Evolutionary conservation across 108 stramenopile species (phyloP).

Genomic region (Cyclotella sp.): DNA sequence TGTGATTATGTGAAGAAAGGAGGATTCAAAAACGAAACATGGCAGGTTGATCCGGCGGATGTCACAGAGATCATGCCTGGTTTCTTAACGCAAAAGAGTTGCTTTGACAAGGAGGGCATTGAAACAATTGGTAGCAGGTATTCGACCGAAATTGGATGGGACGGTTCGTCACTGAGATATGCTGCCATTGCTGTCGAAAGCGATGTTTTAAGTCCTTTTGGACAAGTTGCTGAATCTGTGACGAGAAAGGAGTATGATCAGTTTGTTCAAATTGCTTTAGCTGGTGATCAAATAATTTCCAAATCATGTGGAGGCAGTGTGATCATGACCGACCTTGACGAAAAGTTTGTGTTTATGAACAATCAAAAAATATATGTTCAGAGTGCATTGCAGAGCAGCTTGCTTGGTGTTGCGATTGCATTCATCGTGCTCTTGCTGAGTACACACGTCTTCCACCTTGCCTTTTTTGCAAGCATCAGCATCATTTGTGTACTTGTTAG

Average conservation of each 20-base stretch:
- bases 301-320: slow-evolving; percentile 38
- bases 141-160: slow-evolving; percentile 46
- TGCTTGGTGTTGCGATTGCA: slow-evolving; percentile 59
- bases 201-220: slow-evolving; percentile 48
- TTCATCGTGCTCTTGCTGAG: slow-evolving; percentile 57
- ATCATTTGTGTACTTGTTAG: slow-evolving; percentile 56
- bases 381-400: slow-evolving; percentile 47
- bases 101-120: slow-evolving; percentile 37
- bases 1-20: slow-evolving; percentile 53
- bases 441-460: slow-evolving; percentile 52
- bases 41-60: slow-evolving; percentile 39
- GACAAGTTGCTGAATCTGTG: slow-evolving; percentile 30
- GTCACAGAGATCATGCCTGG: slow-evolving; percentile 20
- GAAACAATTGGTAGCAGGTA: slow-evolving; percentile 47
- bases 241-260: slow-evolving; percentile 51
- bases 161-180: slow-evolving; percentile 45
- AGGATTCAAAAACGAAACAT: slow-evolving; percentile 40
- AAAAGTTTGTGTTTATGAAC: slow-evolving; percentile 70
- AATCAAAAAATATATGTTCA: slow-evolving; percentile 59
- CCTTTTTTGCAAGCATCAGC: slow-evolving; percentile 56
- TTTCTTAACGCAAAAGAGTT: slow-evolving; percentile 45
- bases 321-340: slow-evolving; percentile 57
- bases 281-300: slow-evolving; percentile 34
- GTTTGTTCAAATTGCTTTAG: slow-evolving; percentile 35
- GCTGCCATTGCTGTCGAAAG: slow-evolving; percentile 50